Evolutionary conservation across 139 green algal genomes (phyloP), one percentile per base, ranked within the genome.

Genomic region (Picochlorum sp.): DNA sequence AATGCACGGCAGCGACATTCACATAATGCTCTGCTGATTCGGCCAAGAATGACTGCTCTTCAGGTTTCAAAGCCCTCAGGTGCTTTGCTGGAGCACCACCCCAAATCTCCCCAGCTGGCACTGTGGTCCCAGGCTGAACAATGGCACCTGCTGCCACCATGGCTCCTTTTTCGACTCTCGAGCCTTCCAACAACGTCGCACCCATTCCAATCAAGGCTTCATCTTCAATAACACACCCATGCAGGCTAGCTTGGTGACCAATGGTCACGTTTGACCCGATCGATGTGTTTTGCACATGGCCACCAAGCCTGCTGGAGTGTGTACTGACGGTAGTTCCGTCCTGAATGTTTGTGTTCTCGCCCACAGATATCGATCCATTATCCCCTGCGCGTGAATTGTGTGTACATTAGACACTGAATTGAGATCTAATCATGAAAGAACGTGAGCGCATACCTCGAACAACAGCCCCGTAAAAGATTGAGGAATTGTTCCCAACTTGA

Each of bases 101-200:
- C 69, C 74, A 80, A 28, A 78, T 71, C 81, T 97, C 74, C 0
- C 86, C 86, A 18, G 79, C 57, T 1, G 88, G 85, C 1, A 98
- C 77, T 2, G 70, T 65, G 2, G 77, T 85, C 45, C 85, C 79
- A 11, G 84, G 72, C 21, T 80, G 66, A 20, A 98, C 85, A 14
- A 96, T 85, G 1, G 92, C 77, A 1, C 92, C 90, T 14, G 92
- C 92, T 11, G 91, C 92, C 14, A 98, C 77, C 64, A 98, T 94
- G 4, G 79, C 73, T 8, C 84, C 84, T 13, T 72, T 72, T 65
- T 88, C 77, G 14, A 97, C 56, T 44, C 21, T 72, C 5, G 62
- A 77, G 10, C 88, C 88, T 51, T 97, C 82, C 30, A 86, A 72
- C 23, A 98, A 38, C 1, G 89, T 88, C 7, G 94, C 83, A n/a